Evolutionary conservation across 2,329 filamentous ascomycete species (phyloP).

Genomic region (Colletotrichum tanaceti): DNA sequence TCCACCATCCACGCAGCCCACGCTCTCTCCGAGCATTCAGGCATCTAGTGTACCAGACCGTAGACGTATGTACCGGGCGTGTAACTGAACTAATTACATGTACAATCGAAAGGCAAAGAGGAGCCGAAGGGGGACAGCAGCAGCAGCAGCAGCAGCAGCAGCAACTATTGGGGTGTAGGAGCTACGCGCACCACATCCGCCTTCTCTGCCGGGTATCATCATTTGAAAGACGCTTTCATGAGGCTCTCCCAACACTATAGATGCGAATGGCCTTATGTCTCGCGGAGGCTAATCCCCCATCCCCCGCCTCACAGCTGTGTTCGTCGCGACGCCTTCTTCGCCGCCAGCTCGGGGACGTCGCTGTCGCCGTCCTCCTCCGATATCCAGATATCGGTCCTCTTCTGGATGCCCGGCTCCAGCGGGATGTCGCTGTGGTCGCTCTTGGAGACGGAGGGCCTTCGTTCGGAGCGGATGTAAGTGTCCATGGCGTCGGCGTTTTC

Average conservation of each 20-base stretch:
- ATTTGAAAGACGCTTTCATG: slow-evolving; percentile 6
- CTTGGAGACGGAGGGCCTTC: slow-evolving; percentile 30
- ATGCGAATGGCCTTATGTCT: not conserved
- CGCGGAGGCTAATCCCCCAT: too few species aligned
- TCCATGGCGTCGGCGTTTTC: slow-evolving; percentile 30
- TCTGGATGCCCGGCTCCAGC: slow-evolving; percentile 42
- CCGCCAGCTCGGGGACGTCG: not conserved
- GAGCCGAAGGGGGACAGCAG: not conserved
- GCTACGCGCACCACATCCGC: not conserved
- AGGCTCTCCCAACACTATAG: slow-evolving; percentile 18
- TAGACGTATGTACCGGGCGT: too few species aligned
- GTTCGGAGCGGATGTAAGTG: slow-evolving; percentile 35
- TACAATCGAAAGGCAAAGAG: slow-evolving; percentile 14
- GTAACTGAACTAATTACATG: not conserved
- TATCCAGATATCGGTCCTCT: slow-evolving; percentile 43
- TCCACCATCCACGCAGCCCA: not conserved
- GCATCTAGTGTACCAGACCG: too few species aligned
- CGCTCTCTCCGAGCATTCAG: too few species aligned
- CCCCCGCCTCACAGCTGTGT: not conserved
- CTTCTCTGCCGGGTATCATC: slow-evolving; percentile 36
- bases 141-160: too few species aligned
- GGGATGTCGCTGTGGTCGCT: slow-evolving; percentile 43
- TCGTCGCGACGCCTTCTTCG: not conserved
- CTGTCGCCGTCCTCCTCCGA: slow-evolving; percentile 37
- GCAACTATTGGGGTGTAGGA: not conserved